Base-by-base conservation (phyloP, 257 asterid genomes). In the Vinca minor region DNA sequence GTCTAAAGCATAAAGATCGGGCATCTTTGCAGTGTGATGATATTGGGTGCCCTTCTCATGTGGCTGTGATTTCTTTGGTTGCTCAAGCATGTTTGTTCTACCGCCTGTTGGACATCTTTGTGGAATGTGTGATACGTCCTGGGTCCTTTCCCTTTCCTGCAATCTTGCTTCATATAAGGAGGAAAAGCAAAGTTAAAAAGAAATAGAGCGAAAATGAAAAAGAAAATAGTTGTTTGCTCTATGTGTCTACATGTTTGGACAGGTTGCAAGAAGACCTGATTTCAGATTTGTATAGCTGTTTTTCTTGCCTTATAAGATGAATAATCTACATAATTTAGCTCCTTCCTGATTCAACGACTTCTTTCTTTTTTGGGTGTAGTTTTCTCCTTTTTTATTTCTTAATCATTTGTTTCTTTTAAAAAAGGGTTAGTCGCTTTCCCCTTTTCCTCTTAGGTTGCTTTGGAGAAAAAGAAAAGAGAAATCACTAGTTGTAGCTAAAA, bases 101-200 rank as follows among this genome's bases (percentile, higher is more conserved):
- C 41, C 62, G 68, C 44, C 53, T 42, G 63, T 62, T 55, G 73
- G 42, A 63, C 58, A 48, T 62, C 67, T 31, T 62, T 63, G 71
- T 55, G 58, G 54, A 23, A 69, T 60, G 31, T 69, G 59, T 44
- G 44, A 45, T 46, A 32, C 46, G 65, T 55, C 70, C 56, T 42
- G 31, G 54, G 61, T 58, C 42, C 36, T 41, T 63, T 62, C 48
- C 11, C 42, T 5, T 50, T 29, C 58, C 13, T 34, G 36, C 44
- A 5, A 3, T 42, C 48, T 54, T 45, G 14, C 59, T 29, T 54
- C 18, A 60, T 29, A 34, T 41, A 28, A 4, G 38, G 62, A 2
- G 20, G 8, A 36, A 18, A 26, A 34, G 23, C 62, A 20, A 63
- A 9, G 42, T 28, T 28, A 46, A 45, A 39, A 45, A 59, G 26